Evolutionary conservation across 163 green algal genomes (phyloP), one percentile per base, ranked within the genome.

Genomic region (Scenedesmus sp.): DNA sequence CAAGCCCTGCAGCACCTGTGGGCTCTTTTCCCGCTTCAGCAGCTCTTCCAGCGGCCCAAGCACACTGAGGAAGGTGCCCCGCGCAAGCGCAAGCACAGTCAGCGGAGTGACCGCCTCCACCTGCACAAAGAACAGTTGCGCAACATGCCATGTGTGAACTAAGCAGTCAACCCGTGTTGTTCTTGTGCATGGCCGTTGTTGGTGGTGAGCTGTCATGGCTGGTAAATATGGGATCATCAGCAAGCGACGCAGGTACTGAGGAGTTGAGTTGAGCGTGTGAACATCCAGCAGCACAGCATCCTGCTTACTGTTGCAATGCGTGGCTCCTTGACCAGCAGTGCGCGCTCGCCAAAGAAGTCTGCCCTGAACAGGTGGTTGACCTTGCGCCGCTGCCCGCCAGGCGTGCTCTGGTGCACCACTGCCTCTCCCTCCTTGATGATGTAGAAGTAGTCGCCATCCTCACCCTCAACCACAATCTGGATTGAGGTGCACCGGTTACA

Each of bases 351-450:
- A 91, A 99, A 99, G 88, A 98, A 99, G 94, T 99, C 98, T 18
- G 96, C 94, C 56, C 94, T 97, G 94, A 99, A 99, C 10, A 99
- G 96, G 90, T 98, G 96, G 95, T 99, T 99, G 13, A 99, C 97
- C 91, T 97, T 97, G 9, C 92, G 95, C 62, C 94, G 95, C 20
- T 59, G 74, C 9, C 66, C 70, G 2, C 83, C 90, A 9, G 94
- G 87, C 10, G 93, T 96, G 90, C 95, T 94, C 92, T 98, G 94
- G 77, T 97, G 97, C 90, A 99, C 97, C 86, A 98, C 95, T 6
- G 97, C 98, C 93, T 99, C 97, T 8, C 98, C 98, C 64, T 99
- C 96, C 94, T 98, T 98, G 87, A 99, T 98, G 88, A 99, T 99
- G 95, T 98, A 99, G 91, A 99, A 99, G 4, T 97, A 89, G 88